Conservation (phyloP, 2,329 filamentous ascomycete species). For the Lachnellula occidentalis region DNA sequence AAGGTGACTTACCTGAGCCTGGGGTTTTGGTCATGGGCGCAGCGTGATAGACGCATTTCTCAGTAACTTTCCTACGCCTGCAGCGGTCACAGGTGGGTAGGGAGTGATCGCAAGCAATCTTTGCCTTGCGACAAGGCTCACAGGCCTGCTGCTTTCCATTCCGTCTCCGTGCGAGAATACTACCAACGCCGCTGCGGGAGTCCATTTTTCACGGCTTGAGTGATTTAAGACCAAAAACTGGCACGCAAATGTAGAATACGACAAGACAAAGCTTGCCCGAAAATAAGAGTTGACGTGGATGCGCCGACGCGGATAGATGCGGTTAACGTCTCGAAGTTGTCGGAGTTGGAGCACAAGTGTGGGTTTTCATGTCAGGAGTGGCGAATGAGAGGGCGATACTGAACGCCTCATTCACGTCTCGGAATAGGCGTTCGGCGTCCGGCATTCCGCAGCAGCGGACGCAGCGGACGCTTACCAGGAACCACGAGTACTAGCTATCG, state of each 20-base stretch:
- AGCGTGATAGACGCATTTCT: slow-evolving; percentile 24
- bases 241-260: too few species aligned
- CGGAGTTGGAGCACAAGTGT: background rate
- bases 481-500: background rate
- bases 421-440: background rate
- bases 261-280: too few species aligned
- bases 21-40: slow-evolving; percentile 26
- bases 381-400: background rate
- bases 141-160: slow-evolving; percentile 28
- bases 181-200: slow-evolving; percentile 4
- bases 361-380: background rate
- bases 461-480: background rate
- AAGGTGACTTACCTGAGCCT: slow-evolving; percentile 1
- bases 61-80: slow-evolving; percentile 19
- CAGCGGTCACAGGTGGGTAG: slow-evolving; percentile 25
- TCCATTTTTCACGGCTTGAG: background rate
- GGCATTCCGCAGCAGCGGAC: background rate
- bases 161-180: slow-evolving; percentile 17
- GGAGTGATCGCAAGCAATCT: slow-evolving; percentile 27
- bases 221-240: background rate
- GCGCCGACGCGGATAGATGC: too few species aligned
- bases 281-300: too few species aligned
- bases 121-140: slow-evolving; percentile 28
- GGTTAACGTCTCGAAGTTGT: background rate
- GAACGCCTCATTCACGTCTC: background rate